Evolutionary conservation across 768 basidiomycete genomes (phyloP), one percentile per base, ranked within the genome.

Genomic region (Panaeolus papilionaceus): DNA sequence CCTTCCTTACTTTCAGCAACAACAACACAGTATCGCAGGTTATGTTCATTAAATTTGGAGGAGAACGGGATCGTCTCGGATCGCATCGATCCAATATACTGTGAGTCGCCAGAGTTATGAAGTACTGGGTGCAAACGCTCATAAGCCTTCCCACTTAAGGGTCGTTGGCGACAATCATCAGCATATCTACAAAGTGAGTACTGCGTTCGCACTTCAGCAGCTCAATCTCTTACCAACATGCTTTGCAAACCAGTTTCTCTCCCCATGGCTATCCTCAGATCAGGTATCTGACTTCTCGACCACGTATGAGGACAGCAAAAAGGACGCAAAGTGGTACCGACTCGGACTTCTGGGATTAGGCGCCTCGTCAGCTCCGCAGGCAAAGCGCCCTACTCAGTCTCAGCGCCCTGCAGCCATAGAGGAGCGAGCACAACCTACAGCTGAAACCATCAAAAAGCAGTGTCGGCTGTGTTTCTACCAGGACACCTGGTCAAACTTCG

Each of bases 101-200:
- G 54, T 58, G 28, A 58, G 54, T 33, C 47, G 3, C 4, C 4
- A 37, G 9, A 7, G 54, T 37, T 28, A 16, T 28, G 4, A 9
- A 20, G 20, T 23, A 28, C 9, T 7, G 6, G 12, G 7, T 33
- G 33, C 11, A 37, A 28, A 12, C n/a, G 11, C 14, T 33, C 14
- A 58, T 51, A 28, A 9, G 14, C 33, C 12, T 33, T 33, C 8
- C 33, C 33, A 5, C 9, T n/a, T 4, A 58, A 58, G 54, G 54
- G 54, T 58, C 26, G 16, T 58, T 28, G 54, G 54, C 28, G 54
- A 58, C 54, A 58, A 58, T 33, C 54, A 58, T 18, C 54, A 58
- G 12, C 26, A 58, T 16, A 58, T 37, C 14, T 58, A 28, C 54
- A 14, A 28, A 28, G 54, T 58, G 28, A 14, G 54, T 33, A 3